Conservation (phyloP, 495 filamentous ascomycete genomes). For the Tuber calosporum region DNA sequence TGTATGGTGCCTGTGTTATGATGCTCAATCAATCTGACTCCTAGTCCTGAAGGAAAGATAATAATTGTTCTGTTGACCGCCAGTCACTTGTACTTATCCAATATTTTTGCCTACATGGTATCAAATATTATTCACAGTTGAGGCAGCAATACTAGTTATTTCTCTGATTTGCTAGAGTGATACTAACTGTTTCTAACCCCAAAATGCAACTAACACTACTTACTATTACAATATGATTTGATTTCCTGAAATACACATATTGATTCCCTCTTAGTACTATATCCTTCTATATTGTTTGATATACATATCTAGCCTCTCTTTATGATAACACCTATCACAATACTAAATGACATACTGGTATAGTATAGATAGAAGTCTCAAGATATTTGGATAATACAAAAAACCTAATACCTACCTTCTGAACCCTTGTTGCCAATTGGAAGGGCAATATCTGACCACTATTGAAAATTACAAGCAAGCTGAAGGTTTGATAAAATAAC, state of each 20-base stretch:
- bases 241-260: not conserved
- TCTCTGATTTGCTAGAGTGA: not conserved
- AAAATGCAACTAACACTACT: conserved; percentile 4
- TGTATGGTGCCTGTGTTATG: too few species aligned
- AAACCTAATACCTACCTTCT: not conserved
- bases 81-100: not conserved
- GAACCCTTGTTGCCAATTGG: not conserved
- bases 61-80: not conserved
- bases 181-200: not conserved
- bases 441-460: not conserved
- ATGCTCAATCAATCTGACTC: too few species aligned
- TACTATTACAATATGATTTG: not conserved
- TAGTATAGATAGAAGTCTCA: not conserved
- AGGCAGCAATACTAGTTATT: not conserved
- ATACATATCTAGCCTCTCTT: not conserved
- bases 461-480: not conserved
- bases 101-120: not conserved
- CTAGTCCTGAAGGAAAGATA: not conserved
- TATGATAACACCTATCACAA: not conserved
- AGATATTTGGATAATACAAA: not conserved
- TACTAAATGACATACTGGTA: not conserved
- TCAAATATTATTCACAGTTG: conserved; percentile 9
- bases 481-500: too few species aligned
- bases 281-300: fast-evolving
- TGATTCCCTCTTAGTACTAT: not conserved